Evolutionary conservation across 495 filamentous ascomycete genomes (phyloP), one percentile per base, ranked within the genome.

Genomic region (Parachaetomium inaequale): DNA sequence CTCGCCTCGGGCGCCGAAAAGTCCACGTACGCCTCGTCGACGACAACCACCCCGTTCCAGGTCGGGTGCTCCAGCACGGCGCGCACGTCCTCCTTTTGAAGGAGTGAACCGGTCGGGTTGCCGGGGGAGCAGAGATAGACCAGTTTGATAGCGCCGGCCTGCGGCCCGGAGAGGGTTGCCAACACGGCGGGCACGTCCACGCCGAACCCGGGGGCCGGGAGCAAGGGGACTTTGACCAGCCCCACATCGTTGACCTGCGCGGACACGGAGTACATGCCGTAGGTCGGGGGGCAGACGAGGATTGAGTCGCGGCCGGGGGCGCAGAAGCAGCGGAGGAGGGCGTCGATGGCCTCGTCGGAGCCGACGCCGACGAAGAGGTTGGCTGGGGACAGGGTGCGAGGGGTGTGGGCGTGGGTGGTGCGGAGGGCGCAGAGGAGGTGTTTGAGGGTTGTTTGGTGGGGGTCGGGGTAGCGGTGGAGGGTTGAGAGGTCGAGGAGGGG

Each of bases 21-120:
- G 73, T 98, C 94, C 63, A 98, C 86, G 75, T 98, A 98, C 32
- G 94, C 94, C 77, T 98, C 94, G 74, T 98, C 95, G 43, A 98
- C 78, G 19, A 96, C 84, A 5, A 98, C 87, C 8, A 98, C 81
- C 14, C 94, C 95, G 75, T 98, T 98, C 93, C 92, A 98, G 4
- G 86, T 91, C 17, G 90, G 87, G 80, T 98, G 92, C 61, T 88
- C 84, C 23, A 98, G 82, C 21, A 98, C 76, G 61, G 81, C 74
- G 54, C 79, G 79, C 55, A 98, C 79, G 59, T 93, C 89, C n/a
- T 79, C 76, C 68, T 96, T 96, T 52, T 80, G 76, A 52, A 96
- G 81, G 26, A 96, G 74, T 31, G 85, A 83, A 21, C 85, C 92
- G 0, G 94, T 98, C 0, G 95, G 94, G 74, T 98, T 98, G 3